Evolutionary conservation across 345 rosid genomes (phyloP).

Genomic region (Euphorbia pulcherrima): DNA sequence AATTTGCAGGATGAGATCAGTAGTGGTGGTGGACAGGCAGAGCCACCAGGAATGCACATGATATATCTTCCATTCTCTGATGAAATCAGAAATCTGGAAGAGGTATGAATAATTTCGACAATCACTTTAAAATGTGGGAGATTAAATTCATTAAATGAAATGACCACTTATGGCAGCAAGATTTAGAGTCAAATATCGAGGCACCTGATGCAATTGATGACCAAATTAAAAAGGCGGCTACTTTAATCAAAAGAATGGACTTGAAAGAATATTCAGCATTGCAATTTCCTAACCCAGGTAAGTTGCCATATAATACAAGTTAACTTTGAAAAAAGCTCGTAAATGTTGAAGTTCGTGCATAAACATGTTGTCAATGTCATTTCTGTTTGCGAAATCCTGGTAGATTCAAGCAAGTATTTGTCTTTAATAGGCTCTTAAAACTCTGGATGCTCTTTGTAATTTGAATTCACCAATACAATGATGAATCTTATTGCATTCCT

Average conservation of each 20-base stretch:
- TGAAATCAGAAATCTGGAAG: conserved; percentile 78
- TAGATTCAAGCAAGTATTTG: background rate
- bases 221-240: conserved; percentile 65
- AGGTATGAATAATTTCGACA: conserved; percentile 45
- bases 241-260: conserved; percentile 68
- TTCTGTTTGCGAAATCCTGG: background rate
- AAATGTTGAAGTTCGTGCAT: background rate
- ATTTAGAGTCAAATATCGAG: conserved; percentile 35
- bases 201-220: conserved; percentile 69
- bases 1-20: conserved; percentile 67
- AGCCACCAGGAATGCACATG: conserved; percentile 97
- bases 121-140: conserved; percentile 16
- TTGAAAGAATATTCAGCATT: conserved; percentile 70
- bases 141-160: conserved; percentile 17
- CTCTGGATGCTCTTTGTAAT: background rate
- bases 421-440: background rate
- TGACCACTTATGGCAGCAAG: conserved; percentile 45
- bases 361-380: too few relatives aligned
- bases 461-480: background rate
- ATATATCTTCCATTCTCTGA: conserved; percentile 87
- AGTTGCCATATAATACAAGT: conserved; percentile 14
- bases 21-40: conserved; percentile 70
- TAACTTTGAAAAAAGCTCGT: background rate
- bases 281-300: conserved; percentile 87
- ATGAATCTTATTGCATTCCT: background rate